Percentiles rank a stretch among this genome's conserved stretches.
phyloP scores from a whole-genome alignment of 148 eudicot genomes.

The Heliosperma pusillum region DNA sequence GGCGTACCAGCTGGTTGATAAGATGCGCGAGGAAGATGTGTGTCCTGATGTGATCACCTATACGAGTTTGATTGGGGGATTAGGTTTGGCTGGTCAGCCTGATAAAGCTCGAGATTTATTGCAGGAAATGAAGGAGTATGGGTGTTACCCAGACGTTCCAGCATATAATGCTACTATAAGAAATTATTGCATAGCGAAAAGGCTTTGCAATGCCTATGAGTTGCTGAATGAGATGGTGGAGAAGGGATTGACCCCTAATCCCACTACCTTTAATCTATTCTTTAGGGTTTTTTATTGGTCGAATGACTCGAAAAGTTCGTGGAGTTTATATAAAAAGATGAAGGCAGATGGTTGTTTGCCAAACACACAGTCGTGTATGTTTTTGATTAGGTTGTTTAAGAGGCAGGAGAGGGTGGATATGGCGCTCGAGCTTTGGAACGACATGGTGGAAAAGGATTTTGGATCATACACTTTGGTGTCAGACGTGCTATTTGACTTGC shows the following conservation, averaged over 20 bases:
- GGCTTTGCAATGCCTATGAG: conserved; percentile 53
- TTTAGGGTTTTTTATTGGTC: conserved; percentile 73
- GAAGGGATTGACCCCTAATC: conserved; percentile 62
- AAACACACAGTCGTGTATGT: conserved; percentile 88
- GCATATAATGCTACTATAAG: conserved; percentile 81
- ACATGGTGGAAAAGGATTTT: conserved; percentile 85
- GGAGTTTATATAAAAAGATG: conserved; percentile 77
- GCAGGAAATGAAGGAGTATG: conserved; percentile 78
- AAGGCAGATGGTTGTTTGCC: conserved; percentile 65
- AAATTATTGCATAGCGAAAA: conserved; percentile 80
- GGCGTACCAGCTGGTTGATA: conserved; percentile 48
- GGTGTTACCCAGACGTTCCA: conserved; percentile 73
- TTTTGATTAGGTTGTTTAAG: conserved; percentile 57
- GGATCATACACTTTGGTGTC: conserved; percentile 74
- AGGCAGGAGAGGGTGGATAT: conserved; percentile 77
- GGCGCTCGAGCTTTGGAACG: conserved; percentile 87
- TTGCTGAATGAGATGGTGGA: conserved; percentile 69
- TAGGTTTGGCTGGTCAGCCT: conserved; percentile 81
- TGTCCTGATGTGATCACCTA: conserved; percentile 73
- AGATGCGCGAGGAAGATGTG: conserved; percentile 58
- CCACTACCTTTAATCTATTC: conserved; percentile 78
- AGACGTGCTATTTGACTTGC: conserved; percentile 78
- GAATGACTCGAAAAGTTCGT: conserved; percentile 60
- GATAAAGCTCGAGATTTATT: conserved; percentile 74
- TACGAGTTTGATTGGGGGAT: conserved; percentile 82